Conservation (phyloP, 2,329 filamentous ascomycete species). For the Pseudocercospora fuligena region DNA sequence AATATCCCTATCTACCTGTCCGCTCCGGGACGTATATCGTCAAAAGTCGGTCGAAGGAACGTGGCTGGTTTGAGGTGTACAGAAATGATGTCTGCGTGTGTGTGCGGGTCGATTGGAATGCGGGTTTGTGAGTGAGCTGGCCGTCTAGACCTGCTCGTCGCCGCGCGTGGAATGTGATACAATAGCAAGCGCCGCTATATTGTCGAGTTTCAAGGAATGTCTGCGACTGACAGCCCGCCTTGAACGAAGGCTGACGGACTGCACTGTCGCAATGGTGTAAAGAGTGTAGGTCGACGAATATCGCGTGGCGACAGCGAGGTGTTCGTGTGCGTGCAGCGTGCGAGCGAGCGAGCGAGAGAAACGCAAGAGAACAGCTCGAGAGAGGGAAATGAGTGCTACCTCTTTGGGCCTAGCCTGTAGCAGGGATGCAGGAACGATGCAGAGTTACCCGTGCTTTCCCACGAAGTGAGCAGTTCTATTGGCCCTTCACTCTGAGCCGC, state of each 20-base stretch:
- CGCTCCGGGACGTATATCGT: neutral
- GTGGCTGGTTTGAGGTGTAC: conserved; percentile 2
- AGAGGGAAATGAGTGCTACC: neutral
- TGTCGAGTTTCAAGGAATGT: neutral
- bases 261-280: neutral
- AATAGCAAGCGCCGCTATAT: neutral
- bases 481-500: neutral
- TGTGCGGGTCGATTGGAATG: conserved; percentile 28
- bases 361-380: neutral
- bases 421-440: neutral
- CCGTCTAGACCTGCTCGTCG: conserved; percentile 23
- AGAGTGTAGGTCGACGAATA: neutral
- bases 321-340: neutral
- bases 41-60: conserved; percentile 10
- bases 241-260: conserved; percentile 13
- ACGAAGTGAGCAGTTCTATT: neutral
- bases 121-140: conserved; percentile 13
- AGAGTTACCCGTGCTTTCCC: neutral
- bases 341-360: neutral
- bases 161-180: conserved; percentile 8
- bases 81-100: conserved; percentile 14
- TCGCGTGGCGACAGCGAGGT: conserved; percentile 11
- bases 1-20: conserved; percentile 3
- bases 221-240: conserved; percentile 9
- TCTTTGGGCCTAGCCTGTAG: neutral